phyloP scores from a whole-genome alignment of 768 basidiomycete genomes.

The Pulveroboletus sp. region DNA sequence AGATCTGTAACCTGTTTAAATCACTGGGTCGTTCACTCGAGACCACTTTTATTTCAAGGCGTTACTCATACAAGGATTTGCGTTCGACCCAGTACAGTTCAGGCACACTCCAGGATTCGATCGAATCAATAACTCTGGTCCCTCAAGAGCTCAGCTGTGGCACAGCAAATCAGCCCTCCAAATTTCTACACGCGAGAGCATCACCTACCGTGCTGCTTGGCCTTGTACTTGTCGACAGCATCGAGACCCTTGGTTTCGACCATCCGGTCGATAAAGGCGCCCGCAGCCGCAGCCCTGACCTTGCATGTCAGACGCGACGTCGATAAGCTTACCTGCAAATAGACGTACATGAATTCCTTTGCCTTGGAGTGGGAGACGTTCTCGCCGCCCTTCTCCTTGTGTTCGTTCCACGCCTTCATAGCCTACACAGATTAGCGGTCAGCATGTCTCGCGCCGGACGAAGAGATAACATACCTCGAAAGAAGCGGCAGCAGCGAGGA shows the following conservation, averaged over 20 bases:
- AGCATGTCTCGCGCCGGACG: not conserved
- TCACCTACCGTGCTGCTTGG: constrained; percentile 36
- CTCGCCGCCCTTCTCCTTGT: constrained; percentile 47
- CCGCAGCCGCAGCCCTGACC: constrained; percentile 51
- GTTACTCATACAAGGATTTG: constrained; percentile 5
- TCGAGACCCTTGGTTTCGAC: constrained; percentile 62
- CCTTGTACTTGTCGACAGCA: constrained; percentile 41
- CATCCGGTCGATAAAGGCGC: constrained; percentile 50
- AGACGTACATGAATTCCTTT: constrained; percentile 49
- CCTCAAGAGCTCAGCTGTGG: constrained; percentile 8
- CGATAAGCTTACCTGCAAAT: constrained; percentile 3
- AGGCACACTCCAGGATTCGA: not conserved
- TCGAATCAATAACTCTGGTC: not conserved
- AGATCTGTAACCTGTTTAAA: too few species aligned
- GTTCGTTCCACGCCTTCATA: constrained; percentile 60
- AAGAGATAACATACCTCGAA: constrained; percentile 46
- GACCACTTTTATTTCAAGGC: too few species aligned
- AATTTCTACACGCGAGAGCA: too few species aligned
- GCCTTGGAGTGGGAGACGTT: constrained; percentile 49
- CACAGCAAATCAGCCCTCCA: constrained; percentile 1
- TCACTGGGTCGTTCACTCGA: too few species aligned
- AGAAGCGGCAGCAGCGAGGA: constrained; percentile 64
- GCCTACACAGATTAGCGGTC: constrained; percentile 45
- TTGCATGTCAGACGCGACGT: not conserved
- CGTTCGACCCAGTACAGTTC: not conserved